Evolutionary conservation across 2,329 filamentous ascomycete species (phyloP).

Genomic region (Elsinoe ampelina): DNA sequence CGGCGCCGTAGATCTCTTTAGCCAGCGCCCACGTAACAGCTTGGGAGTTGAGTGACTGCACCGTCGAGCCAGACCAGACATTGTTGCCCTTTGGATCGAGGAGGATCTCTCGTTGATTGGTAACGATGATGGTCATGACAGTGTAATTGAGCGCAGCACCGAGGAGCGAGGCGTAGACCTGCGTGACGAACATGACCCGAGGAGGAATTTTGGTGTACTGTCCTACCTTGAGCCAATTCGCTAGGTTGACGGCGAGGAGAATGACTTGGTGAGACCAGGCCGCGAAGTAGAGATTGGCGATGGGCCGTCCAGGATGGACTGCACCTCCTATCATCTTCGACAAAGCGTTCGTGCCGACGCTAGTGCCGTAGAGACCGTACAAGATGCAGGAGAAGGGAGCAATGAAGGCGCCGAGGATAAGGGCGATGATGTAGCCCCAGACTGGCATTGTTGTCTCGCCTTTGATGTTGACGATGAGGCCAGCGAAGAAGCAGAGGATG

Average conservation of each 20-base stretch:
- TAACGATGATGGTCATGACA: slow-evolving; percentile 38
- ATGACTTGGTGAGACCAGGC: slow-evolving; percentile 46
- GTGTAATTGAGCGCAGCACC: slow-evolving; percentile 47
- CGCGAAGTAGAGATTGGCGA: slow-evolving; percentile 12
- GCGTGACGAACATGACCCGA: slow-evolving; percentile 39
- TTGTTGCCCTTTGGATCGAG: slow-evolving; percentile 12
- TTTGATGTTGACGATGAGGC: slow-evolving; percentile 24
- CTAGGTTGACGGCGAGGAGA: slow-evolving; percentile 39
- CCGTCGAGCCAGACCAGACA: slow-evolving; percentile 13
- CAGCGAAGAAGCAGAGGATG: slow-evolving; percentile 24
- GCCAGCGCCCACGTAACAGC: slow-evolving; percentile 13
- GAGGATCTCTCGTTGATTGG: slow-evolving; percentile 14
- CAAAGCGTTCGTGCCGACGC: slow-evolving; percentile 50
- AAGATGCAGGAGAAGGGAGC: slow-evolving; percentile 42
- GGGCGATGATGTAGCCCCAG: slow-evolving; percentile 27
- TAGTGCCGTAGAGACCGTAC: slow-evolving; percentile 46
- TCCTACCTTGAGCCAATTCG: slow-evolving; percentile 9
- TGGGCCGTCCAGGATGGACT: slow-evolving; percentile 20
- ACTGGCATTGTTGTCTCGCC: slow-evolving; percentile 25
- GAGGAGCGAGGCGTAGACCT: slow-evolving; percentile 47
- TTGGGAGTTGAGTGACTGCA: slow-evolving; percentile 12
- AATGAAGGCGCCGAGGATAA: slow-evolving; percentile 26
- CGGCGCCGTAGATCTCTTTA: slow-evolving; percentile 10
- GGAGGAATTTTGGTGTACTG: slow-evolving; percentile 11
- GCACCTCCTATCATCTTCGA: slow-evolving; percentile 50